Base-by-base conservation (phyloP, 2,329 filamentous ascomycete species). In the Pseudofabraea citricarpa region DNA sequence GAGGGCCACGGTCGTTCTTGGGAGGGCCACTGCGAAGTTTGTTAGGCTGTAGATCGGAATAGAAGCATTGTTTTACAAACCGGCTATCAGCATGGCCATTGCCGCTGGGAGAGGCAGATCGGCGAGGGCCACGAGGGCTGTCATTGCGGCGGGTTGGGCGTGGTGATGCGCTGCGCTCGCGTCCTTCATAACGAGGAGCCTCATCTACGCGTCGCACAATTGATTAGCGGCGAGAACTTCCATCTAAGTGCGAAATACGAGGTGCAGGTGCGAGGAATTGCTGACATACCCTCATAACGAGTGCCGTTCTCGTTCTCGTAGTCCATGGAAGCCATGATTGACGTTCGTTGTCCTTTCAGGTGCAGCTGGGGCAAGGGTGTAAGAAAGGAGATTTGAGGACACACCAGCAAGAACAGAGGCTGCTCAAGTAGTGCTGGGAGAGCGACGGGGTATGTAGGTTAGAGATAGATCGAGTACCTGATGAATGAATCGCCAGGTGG, bases 291-390 rank as follows among this genome's bases (percentile, higher is more conserved):
- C 59, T 84, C 80, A 54, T 81, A 83, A 43, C 61, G 79, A 64
- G 82, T 77, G 59, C 78, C 79, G 58, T 80, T 82, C 52, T 79
- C 77, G 61, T 76, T 77, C 64, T 85, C 81, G 64, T 85, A 85
- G 61, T 85, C 81, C 81, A 85, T 85, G 53, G 79, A 75, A 51
- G 79, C 81, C 59, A 62, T 62, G 43, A 40, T 57, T 53, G 44
- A 49, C 36, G 32, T 51, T 50, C n/a, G 44, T 47, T 47, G 41
- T 40, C 13, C 27, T 46, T 49, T 31, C 13, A 31, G 4, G 27
- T n/a, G 27, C 13, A 9, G 27, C 6, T 12, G 27, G 16, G 27
- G 16, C 6, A 15, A 10, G 13, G 27, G 16, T 31, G 27, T 31
- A 31, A 31, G 27, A 31, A n/a, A n/a, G 3, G 27, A 5, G 27